These are phyloP conservation scores for Ascochyta lentis DNA, from an alignment of 2,329 filamentous ascomycete genomes.

Conservation along the genomic window DNA sequence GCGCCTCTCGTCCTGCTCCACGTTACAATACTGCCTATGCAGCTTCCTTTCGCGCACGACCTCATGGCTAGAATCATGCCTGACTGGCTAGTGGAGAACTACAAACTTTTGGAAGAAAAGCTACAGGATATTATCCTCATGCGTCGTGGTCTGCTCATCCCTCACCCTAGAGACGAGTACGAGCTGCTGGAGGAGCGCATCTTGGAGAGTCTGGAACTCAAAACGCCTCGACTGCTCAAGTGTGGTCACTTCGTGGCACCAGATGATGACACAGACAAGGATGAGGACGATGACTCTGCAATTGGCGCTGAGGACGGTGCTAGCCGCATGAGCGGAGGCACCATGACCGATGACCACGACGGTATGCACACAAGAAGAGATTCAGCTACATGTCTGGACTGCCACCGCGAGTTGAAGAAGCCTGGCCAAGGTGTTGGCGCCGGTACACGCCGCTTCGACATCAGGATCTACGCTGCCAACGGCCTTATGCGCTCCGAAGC, in stretches of 20 bases:
- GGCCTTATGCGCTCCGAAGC: conserved; percentile 90
- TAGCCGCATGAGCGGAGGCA: conserved; percentile 46
- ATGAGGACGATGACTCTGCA: conserved; percentile 38
- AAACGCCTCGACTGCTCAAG: conserved; percentile 72
- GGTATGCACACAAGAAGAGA: conserved; percentile 29
- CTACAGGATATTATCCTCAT: conserved; percentile 73
- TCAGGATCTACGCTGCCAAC: conserved; percentile 94
- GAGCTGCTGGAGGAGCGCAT: conserved; percentile 80
- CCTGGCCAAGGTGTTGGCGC: conserved; percentile 45
- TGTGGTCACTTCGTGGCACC: conserved; percentile 74
- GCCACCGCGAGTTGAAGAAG: conserved; percentile 49
- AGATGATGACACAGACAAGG: conserved; percentile 48
- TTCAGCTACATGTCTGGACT: conserved; percentile 58
- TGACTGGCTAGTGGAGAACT: conserved; percentile 62
- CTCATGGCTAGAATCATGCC: conserved; percentile 60
- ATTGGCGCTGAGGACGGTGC: conserved; percentile 48
- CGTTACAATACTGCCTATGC: conserved; percentile 75
- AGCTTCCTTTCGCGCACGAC: conserved; percentile 65
- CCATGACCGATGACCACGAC: conserved; percentile 42
- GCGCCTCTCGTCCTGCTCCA: conserved; percentile 79
- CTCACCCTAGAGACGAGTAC: conserved; percentile 81
- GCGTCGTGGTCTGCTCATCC: conserved; percentile 74
- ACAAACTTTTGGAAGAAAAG: conserved; percentile 72
- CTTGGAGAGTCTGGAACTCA: conserved; percentile 75
- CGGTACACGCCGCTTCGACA: conserved; percentile 67